Evolutionary conservation across 2,329 filamentous ascomycete species (phyloP), one percentile per base, ranked within the genome.

Genomic region (Ophiostoma pallidulum): DNA sequence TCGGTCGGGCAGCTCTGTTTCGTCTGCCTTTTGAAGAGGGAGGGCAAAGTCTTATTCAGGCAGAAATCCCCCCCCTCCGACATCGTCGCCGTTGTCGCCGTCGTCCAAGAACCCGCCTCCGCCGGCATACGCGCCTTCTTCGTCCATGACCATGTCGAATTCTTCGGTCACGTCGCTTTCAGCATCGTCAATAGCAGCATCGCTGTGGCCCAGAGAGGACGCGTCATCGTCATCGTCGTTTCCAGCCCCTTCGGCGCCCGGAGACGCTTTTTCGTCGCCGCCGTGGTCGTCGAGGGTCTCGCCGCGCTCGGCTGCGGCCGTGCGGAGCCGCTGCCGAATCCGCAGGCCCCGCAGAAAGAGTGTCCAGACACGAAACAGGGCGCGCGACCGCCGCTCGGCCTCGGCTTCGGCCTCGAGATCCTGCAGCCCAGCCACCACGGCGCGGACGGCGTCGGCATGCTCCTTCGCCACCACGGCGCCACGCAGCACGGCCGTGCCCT

Each of bases 401-500:
- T 84, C 80, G 16, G 75, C 69, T 58, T 84, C 74, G 18, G 74
- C 73, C 52, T 78, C 74, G 52, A 86, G 70, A 50, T 88, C 77
- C 28, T 77, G 72, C 40, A 97, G 66, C 0, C 79, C 84, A 12
- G 70, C 69, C 16, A 94, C 72, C 0, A 86, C 81, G 4, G 78
- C 80, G 49, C 76, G 67, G 0, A 96, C 72, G 0, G 84, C 89
- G 47, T 90, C 86, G 8, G 70, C 73, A 51, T 81, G 78, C 60
- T 91, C 84, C 14, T 66, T 61, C 0, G 89, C 83, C 1, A 94
- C 79, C 1, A 98, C 80, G 1, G 84, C 76, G 2, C 92, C 92
- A 32, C 78, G 75, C 2, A 92, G 66, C 3, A 96, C 75, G 1
- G 92, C 89, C 3, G 88, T 96, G 14, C 91, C 91, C 48, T 87